A percentile compares a stretch with the other conserved stretches of the same genome.
phyloP scores from a whole-genome alignment of 1,284 basidiomycete genomes.

The Pseudozyma pruni region DNA sequence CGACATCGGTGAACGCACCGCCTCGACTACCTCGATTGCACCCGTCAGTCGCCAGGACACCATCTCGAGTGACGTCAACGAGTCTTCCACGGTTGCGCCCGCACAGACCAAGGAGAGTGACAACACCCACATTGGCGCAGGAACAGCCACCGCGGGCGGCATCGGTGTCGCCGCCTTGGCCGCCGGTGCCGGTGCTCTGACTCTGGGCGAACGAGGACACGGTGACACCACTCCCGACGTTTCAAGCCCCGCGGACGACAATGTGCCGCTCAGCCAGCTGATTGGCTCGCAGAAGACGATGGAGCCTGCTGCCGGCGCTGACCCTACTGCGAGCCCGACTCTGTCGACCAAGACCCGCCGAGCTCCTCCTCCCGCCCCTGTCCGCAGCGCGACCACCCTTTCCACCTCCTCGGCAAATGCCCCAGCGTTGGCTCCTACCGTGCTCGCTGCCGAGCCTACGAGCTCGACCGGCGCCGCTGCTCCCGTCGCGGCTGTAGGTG shows the following conservation, averaged over 20 bases:
- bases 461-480: conserved; percentile 7
- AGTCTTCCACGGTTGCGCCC: conserved; percentile 1
- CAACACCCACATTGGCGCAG: conserved; percentile 15
- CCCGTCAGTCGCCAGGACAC: conserved; percentile 41
- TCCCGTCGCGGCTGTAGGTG: conserved; percentile 13
- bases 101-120: conserved; percentile 4
- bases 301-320: conserved; percentile 1
- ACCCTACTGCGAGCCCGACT: conserved; percentile 27
- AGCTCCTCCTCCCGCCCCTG: conserved; percentile 59
- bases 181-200: conserved; percentile 35
- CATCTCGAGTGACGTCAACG: conserved; percentile 8
- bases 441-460: conserved; percentile 23
- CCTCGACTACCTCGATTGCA: conserved; percentile 41
- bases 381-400: conserved; percentile 34
- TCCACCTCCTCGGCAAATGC: conserved; percentile 26
- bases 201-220: conserved; percentile 33
- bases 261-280: conserved; percentile 49
- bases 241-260: conserved; percentile 35
- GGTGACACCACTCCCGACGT: conserved; percentile 16
- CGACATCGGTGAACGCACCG: conserved; percentile 25
- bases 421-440: conserved; percentile 17
- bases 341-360: conserved; percentile 55
- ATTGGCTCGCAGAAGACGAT: conserved; percentile 11
- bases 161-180: conserved; percentile 30
- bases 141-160: conserved; percentile 29